Base-by-base conservation (phyloP, 768 basidiomycete genomes). In the Suillus variegatus region DNA sequence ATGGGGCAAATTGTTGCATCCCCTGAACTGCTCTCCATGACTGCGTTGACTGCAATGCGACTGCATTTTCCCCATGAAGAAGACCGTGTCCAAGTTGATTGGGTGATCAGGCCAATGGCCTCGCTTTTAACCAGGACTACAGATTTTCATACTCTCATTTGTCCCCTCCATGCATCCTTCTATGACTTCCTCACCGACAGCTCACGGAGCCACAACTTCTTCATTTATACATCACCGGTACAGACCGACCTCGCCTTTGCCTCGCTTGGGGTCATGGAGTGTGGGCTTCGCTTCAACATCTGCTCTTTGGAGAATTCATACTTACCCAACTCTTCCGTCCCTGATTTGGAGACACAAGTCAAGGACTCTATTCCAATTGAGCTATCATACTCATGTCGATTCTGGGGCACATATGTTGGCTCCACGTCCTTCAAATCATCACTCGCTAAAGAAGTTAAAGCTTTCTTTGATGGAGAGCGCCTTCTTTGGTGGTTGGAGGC, bases 351-450 rank as follows among this genome's bases (percentile, higher is more conserved):
- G 1, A 12, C 38, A 3, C 61, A 63, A 9, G 69, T 77, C 9
- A 49, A 69, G 8, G 46, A 63, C 0, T 58, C 36, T 12, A 78
- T 80, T 36, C 49, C 76, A 1, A 44, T 65, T 8, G 56, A 71
- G 2, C 62, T 80, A 22, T 67, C 65, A 1, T 79, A 80, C 65
- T 66, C 77, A 28, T 77, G 79, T 64, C 63, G 66, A 28, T 76
- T 65, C 46, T 80, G 76, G 76, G 72, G 65, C 1, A 64, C 71
- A 49, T 79, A 80, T 66, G 57, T 78, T 10, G 25, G 46, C 2
- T 61, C 55, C 13, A 55, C 65, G 9, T 28, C 57, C 1, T 52
- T 60, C 28, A 28, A 64, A 28, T 6, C 43, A 1, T 16, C 36
- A 1, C 28, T 74, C 0, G 40, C 69, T 0, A 20, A 60, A 14